Evolutionary conservation across 2,329 filamentous ascomycete species (phyloP), one percentile per base, ranked within the genome.

Genomic region (Scedosporium minutisporum): DNA sequence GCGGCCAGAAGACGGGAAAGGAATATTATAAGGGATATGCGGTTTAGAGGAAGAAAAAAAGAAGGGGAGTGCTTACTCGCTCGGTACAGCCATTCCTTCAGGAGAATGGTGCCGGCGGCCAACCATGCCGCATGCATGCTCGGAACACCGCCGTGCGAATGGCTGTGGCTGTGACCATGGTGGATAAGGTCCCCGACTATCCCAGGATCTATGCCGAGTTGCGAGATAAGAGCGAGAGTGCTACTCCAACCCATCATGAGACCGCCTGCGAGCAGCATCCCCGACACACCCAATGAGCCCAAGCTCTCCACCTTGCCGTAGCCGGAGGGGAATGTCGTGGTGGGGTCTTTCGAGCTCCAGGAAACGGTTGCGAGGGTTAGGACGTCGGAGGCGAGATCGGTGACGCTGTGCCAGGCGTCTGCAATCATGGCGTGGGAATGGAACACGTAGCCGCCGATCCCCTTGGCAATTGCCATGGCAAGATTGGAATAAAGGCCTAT

Each of bases 271-370:
- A 99, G 83, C 69, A 99, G 80, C 77, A 99, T 89, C 66, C 92
- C 87, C 68, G 93, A 97, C 41, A 99, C 95, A 16, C 93, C 95
- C 64, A 99, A 78, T 23, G 92, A 95, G 21, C 95, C 95, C 71
- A 99, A 77, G 70, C 92, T 96, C 79, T 99, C 95, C n/a, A 99
- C 85, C 78, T 99, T 99, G 72, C 95, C 95, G 72, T 96, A 99
- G 1, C 95, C 95, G 69, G 87, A 86, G 2, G 95, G 95, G 72
- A 96, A 99, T 48, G 84, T 84, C 62, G 89, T 83, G 10, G 90
- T 91, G 0, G 95, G 92, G 5, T 91, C 88, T 69, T 89, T 91
- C 64, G 97, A 77, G 64, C 93, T 96, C 87, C 90, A 96, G 21
- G 93, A 93, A 57, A 99, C 93, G 9, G 95, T 99, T 16, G 91